Evolutionary conservation across 1,139 yeast genomes (phyloP), one percentile per base, ranked within the genome.

Genomic region (Scheffersomyces illinoinensis): DNA sequence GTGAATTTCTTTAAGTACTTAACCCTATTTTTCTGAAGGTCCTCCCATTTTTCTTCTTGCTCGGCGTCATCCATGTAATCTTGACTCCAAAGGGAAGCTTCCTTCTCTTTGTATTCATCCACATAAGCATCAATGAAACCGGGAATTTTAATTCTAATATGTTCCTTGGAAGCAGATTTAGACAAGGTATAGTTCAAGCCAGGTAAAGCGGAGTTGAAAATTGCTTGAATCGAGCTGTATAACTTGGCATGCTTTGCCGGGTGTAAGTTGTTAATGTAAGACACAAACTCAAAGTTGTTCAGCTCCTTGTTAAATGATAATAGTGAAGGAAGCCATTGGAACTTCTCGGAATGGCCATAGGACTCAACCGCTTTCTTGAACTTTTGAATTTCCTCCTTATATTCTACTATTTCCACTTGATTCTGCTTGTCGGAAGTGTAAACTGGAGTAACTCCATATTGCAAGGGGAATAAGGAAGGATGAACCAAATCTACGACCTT

Each of bases 191-290:
- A 66, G 56, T 74, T 73, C 57, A 79, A 63, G 0, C 76, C 81
- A 2, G 80, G 79, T 7, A 75, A 51, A 5, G 68, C 66, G 1
- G 53, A 52, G 54, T 72, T 71, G 62, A 79, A 77, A 4, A 78
- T 66, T 1, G 65, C 58, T 20, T 66, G 77, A 57, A 79, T 76
- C 2, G 68, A 58, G 2, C 53, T 52, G 58, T 79, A 79, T 26
- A 78, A 62, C 0, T 61, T 64, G 19, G 64, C 53, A 61, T 64
- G 63, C 50, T 66, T 59, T 2, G 58, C 59, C 24, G 82, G 82
- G 57, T 79, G 77, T 60, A 79, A 70, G 61, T 79, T 79, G 63
- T 79, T 79, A 61, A 79, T 78, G 60, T 78, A 79, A 1, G 81
- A 76, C 5, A 57, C 57, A 52, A 76, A 67, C 23, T 63, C 62